phyloP scores from a whole-genome alignment of 2,329 filamentous ascomycete species.

The Hypoxylon sp. region DNA sequence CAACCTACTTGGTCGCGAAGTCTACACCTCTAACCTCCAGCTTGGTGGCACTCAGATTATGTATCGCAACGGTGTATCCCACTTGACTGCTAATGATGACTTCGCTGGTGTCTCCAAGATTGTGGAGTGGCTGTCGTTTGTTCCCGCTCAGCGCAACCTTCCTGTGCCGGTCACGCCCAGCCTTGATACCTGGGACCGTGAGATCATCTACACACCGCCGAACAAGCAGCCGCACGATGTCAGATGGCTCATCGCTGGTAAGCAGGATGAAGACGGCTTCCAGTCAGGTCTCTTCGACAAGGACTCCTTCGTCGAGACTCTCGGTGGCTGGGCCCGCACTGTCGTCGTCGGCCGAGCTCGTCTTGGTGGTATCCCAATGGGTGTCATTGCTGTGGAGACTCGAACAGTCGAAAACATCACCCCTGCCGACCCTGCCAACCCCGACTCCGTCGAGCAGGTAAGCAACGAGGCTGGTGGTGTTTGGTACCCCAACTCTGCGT shows the following conservation, averaged over 20 bases:
- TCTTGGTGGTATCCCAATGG: conserved; percentile 95
- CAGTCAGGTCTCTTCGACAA: conserved; percentile 94
- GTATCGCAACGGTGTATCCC: conserved; percentile 99
- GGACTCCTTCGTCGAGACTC: conserved; percentile 95
- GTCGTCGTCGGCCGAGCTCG: conserved; percentile 97
- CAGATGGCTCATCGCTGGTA: conserved; percentile 90
- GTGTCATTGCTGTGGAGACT: conserved; percentile 97
- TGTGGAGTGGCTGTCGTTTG: conserved; percentile 96
- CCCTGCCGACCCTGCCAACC: conserved; percentile 96
- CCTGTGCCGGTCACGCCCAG: conserved; percentile 93
- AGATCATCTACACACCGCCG: conserved; percentile 84
- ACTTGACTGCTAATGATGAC: conserved; percentile 98
- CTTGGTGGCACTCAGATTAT: conserved; percentile 99
- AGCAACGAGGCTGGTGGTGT: conserved; percentile 96
- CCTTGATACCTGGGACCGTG: conserved; percentile 90
- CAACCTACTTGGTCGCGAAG: conserved; percentile 96
- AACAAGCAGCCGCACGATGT: conserved; percentile 92
- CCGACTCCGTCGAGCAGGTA: conserved; percentile 97
- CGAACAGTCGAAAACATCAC: conserved; percentile 96
- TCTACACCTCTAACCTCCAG: conserved; percentile 99
- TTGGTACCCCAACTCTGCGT: conserved; percentile 99
- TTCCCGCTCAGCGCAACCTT: conserved; percentile 93
- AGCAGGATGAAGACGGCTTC: conserved; percentile 87
- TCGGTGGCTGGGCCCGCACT: conserved; percentile 96
- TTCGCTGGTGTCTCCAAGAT: conserved; percentile 98